phyloP scores from a whole-genome alignment of 257 asterid species.

The Paraleonurus japonicus region DNA sequence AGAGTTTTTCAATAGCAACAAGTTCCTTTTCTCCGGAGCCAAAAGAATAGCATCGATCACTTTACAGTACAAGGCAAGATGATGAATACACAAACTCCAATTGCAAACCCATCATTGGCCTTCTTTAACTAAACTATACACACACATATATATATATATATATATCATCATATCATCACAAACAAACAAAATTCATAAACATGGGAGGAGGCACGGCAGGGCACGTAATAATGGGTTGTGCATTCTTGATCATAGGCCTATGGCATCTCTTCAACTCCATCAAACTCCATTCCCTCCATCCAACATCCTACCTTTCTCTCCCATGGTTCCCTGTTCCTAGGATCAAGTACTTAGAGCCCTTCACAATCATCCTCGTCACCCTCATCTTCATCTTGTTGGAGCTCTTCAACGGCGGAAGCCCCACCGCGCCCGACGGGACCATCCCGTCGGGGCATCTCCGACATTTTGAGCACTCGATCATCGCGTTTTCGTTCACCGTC shows the following conservation, averaged over 20 bases:
- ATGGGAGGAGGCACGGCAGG: slow-evolving; percentile 64
- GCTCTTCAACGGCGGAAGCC: slow-evolving; percentile 42
- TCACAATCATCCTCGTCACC: slow-evolving; percentile 45
- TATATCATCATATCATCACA: neutral
- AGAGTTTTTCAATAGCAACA: slow-evolving; percentile 26
- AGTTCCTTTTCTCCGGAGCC: slow-evolving; percentile 19
- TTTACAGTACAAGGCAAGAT: slow-evolving; percentile 43
- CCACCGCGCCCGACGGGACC: slow-evolving; percentile 40
- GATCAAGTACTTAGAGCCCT: slow-evolving; percentile 51
- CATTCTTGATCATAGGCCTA: slow-evolving; percentile 59
- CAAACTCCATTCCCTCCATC: slow-evolving; percentile 54
- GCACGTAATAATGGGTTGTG: slow-evolving; percentile 69
- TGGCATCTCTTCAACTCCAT: slow-evolving; percentile 77
- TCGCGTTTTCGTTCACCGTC: slow-evolving; percentile 58
- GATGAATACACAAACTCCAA: neutral
- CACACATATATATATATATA: neutral
- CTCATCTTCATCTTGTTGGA: slow-evolving; percentile 47
- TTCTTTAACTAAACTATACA: neutral
- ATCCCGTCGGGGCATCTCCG: slow-evolving; percentile 56
- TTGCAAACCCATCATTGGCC: slow-evolving; percentile 19
- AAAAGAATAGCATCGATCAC: neutral
- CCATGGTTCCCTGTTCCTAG: slow-evolving; percentile 73
- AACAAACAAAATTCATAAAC: neutral
- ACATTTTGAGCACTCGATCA: slow-evolving; percentile 75
- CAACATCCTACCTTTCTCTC: slow-evolving; percentile 42